Base-by-base conservation (phyloP, 2,329 filamentous ascomycete species). In the Leptographium flavum region DNA sequence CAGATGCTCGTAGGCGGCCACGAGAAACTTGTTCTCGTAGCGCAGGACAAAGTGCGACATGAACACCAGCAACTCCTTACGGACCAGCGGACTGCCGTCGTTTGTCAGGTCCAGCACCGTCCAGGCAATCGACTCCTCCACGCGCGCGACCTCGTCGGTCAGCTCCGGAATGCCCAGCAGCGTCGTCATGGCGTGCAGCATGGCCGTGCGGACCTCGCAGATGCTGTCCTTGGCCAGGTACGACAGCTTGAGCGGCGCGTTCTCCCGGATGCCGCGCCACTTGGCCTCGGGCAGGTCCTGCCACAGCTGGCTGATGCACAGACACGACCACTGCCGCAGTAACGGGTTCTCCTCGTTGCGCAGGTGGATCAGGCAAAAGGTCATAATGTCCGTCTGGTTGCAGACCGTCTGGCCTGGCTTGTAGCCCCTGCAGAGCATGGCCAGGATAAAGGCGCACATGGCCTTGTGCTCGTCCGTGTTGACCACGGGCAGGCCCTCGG, bases 371-470 rank as follows among this genome's bases (percentile, higher is more conserved):
- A 96, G 66, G 58, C 90, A 96, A 54, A 83, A 90, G 32, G 83
- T 79, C 68, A 96, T 90, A 50, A 96, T 81, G 52, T 94, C 88
- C 0, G 83, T 84, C 53, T 86, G 85, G 54, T 95, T 81, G 58
- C 88, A 95, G 11, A 94, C 88, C 42, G 82, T 82, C 61, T 95
- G 88, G 2, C 90, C 92, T 50, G 92, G 86, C 52, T 82, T 83
- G 62, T 94, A 94, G 51, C 84, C 84, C 59, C 92, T 94, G 74
- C 92, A 98, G 51, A 98, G 87, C 74, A 95, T 94, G 23, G 90
- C 84, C 36, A 96, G 77, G 50, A 98, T 94, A 59, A 98, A 98
- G 2, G 92, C 88, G 60, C 92, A 96, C 92, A 98, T 98, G 37
- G 92, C 92, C 57, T 93, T 87, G 67, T 98, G 92, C 64, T 96